Evolutionary conservation across 176 grass and related monocot species (phyloP).

Genomic region (Avena atlantica): DNA sequence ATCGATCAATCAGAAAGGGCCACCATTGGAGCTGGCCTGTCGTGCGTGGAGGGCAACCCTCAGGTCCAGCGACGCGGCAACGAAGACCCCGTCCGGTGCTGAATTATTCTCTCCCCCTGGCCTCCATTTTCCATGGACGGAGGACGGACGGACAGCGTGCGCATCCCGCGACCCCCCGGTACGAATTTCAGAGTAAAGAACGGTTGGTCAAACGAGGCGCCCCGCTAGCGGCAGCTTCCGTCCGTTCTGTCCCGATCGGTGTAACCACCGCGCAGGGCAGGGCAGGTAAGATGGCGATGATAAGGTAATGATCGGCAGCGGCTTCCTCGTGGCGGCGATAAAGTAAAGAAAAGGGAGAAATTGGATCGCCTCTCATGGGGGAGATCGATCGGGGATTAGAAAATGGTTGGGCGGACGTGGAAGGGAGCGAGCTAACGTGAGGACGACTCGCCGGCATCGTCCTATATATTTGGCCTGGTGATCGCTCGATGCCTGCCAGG

Average conservation of each 20-base stretch:
- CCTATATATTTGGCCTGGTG: background rate
- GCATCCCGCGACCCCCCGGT: background rate
- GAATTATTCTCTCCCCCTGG: background rate
- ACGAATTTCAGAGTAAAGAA: background rate
- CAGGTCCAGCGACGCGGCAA: background rate
- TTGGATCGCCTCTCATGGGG: background rate
- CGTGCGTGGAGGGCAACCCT: conserved; percentile 18
- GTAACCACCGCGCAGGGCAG: conserved; percentile 38
- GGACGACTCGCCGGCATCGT: conserved; percentile 15
- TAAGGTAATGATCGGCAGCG: background rate
- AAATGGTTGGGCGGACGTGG: conserved; percentile 1
- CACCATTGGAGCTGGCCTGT: background rate
- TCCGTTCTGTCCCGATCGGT: conserved; percentile 24
- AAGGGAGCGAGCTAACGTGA: conserved; percentile 47
- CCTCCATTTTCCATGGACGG: conserved; percentile 3
- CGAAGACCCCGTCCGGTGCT: background rate
- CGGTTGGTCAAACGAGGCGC: conserved; percentile 51
- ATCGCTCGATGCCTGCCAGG: background rate
- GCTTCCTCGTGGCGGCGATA: conserved; percentile 33
- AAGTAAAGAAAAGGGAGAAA: conserved; percentile 12
- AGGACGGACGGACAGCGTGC: conserved; percentile 39
- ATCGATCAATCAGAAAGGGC: conserved; percentile 25
- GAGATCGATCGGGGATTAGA: background rate
- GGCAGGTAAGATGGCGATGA: background rate
- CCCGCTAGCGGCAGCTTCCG: background rate